Conservation (phyloP, 2,329 filamentous ascomycete species). For the Elsinoe batatas region DNA sequence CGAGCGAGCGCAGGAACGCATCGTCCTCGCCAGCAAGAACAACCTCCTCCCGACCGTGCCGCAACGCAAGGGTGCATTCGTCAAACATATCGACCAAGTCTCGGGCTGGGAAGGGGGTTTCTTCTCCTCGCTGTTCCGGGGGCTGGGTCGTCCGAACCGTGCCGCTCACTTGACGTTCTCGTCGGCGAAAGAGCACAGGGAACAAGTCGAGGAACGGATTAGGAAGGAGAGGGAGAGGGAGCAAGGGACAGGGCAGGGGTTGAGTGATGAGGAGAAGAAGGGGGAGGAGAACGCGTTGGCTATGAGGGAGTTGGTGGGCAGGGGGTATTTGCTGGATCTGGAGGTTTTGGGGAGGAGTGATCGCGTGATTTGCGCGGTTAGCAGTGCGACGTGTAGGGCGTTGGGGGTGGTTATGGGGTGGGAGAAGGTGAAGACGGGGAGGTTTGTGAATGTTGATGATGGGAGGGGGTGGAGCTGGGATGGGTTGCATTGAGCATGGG, state of each 20-base stretch:
- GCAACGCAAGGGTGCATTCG: slow-evolving; percentile 41
- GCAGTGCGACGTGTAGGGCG: slow-evolving; percentile 56
- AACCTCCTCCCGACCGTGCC: slow-evolving; percentile 28
- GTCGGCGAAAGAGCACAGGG: slow-evolving; percentile 6
- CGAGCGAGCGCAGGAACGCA: slow-evolving; percentile 60
- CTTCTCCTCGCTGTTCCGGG: slow-evolving; percentile 73
- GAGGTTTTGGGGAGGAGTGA: slow-evolving; percentile 61
- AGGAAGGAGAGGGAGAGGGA: slow-evolving; percentile 7
- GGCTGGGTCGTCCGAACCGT: slow-evolving; percentile 44
- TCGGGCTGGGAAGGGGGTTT: slow-evolving; percentile 87
- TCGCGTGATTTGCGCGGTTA: slow-evolving; percentile 65
- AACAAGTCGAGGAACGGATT: slow-evolving; percentile 8
- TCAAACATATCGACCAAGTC: slow-evolving; percentile 62
- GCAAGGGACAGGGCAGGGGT: slow-evolving; percentile 10
- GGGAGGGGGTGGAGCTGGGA: slow-evolving; percentile 32
- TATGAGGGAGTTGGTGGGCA: slow-evolving; percentile 62
- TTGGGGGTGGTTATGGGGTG: slow-evolving; percentile 82
- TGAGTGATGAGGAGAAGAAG: slow-evolving; percentile 26
- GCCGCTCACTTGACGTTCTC: slow-evolving; percentile 7
- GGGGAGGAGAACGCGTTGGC: slow-evolving; percentile 45
- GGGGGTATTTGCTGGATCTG: slow-evolving; percentile 75
- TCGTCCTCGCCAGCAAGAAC: slow-evolving; percentile 60
- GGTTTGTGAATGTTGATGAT: slow-evolving; percentile 75
- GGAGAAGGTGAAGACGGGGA: slow-evolving; percentile 52
- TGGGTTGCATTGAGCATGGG: slow-evolving; percentile 17